phyloP scores from a whole-genome alignment of 805 yeast species.

The Pichia rugopelliculosa region DNA sequence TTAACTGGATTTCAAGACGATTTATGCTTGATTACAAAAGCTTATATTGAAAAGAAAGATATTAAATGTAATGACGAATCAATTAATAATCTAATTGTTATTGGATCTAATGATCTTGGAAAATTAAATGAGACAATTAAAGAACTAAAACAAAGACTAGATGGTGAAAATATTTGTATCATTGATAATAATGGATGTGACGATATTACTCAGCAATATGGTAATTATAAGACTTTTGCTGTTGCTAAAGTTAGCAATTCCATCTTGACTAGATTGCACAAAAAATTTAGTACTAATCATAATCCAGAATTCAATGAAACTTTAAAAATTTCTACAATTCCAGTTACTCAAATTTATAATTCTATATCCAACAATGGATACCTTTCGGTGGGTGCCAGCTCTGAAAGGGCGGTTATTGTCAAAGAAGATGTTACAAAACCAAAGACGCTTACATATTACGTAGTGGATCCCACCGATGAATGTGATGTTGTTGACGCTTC shows the following conservation, averaged over 20 bases:
- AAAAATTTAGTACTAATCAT: constrained; percentile 4
- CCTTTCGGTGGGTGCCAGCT: background rate
- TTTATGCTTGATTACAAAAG: constrained; percentile 17
- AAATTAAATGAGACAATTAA: constrained; percentile 10
- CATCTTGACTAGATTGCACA: background rate
- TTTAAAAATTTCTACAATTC: background rate
- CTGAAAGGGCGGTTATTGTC: background rate
- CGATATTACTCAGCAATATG: constrained; percentile 4
- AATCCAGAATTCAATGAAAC: background rate
- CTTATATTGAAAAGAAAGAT: background rate
- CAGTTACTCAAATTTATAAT: background rate
- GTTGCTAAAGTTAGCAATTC: constrained; percentile 5
- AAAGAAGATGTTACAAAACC: background rate
- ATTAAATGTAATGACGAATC: background rate
- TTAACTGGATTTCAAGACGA: constrained; percentile 11
- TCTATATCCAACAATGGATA: background rate
- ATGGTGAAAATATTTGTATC: constrained; percentile 8
- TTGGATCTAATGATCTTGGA: constrained; percentile 16
- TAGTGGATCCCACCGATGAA: background rate
- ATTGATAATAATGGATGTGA: constrained; percentile 11
- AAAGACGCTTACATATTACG: background rate
- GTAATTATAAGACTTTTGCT: constrained; percentile 12
- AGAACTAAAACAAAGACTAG: constrained; percentile 17
- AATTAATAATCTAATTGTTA: constrained; percentile 9
- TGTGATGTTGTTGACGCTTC: background rate